Evolutionary conservation across 202 grass and related monocot species (phyloP).

Genomic region (Schoenoplectus tabernaemontani): DNA sequence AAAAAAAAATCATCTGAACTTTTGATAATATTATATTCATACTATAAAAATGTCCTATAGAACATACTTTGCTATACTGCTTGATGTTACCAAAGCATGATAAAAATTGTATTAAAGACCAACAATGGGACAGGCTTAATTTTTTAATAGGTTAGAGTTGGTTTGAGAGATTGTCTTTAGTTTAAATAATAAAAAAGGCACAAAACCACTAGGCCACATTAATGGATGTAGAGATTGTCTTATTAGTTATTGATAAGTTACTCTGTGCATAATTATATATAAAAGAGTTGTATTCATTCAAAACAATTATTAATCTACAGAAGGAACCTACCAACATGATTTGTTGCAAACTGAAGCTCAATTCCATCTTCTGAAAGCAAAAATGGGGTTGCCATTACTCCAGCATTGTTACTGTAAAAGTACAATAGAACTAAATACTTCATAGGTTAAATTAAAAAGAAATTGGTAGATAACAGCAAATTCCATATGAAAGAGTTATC

Average conservation of each 20-base stretch:
- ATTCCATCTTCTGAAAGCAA: constrained; percentile 78
- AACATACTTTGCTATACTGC: neutral
- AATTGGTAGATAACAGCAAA: neutral
- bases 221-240: neutral
- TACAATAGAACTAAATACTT: neutral
- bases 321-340: constrained; percentile 66
- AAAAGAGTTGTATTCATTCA: neutral
- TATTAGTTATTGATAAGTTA: neutral
- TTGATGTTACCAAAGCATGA: neutral
- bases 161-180: too few species aligned
- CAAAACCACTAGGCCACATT: too few species aligned
- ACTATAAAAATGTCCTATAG: neutral
- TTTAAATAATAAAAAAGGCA: neutral
- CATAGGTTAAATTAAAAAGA: neutral
- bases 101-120: neutral
- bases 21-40: neutral
- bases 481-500: neutral
- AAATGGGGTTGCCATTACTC: constrained; percentile 85
- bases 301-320: neutral
- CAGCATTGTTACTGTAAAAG: constrained; percentile 78
- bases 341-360: constrained; percentile 94
- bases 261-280: neutral
- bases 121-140: neutral
- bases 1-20: neutral
- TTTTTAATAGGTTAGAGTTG: neutral